Conservation (phyloP, 2,329 filamentous ascomycete genomes). For the Calonectria pseudoreteaudii region DNA sequence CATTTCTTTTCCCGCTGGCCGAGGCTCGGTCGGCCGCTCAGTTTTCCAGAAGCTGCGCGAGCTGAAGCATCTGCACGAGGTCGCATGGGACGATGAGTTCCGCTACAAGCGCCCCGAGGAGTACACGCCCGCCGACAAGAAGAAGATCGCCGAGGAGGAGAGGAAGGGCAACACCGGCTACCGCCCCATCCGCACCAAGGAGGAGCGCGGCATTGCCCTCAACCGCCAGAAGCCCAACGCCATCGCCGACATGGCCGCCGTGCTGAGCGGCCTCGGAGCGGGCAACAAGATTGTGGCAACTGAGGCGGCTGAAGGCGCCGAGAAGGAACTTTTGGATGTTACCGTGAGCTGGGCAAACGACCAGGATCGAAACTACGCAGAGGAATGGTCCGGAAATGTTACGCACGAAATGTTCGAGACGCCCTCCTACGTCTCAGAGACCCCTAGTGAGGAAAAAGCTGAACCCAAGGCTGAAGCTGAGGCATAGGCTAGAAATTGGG, state of each 20-base stretch:
- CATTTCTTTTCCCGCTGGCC: conserved; percentile 67
- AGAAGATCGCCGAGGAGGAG: conserved; percentile 46
- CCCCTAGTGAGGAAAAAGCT: conserved; percentile 17
- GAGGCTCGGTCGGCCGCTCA: conserved; percentile 66
- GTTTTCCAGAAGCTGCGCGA: conserved; percentile 75
- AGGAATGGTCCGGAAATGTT: conserved; percentile 65
- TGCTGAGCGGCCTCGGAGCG: conserved; percentile 63
- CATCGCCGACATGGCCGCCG: conserved; percentile 72
- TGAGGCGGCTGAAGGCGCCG: conserved; percentile 31
- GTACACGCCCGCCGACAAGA: conserved; percentile 48
- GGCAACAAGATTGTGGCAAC: conserved; percentile 61
- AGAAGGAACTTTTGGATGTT: conserved; percentile 51
- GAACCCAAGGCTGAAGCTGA: background rate
- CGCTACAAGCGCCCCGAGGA: conserved; percentile 53
- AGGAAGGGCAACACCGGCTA: conserved; percentile 46
- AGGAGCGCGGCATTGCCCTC: conserved; percentile 63
- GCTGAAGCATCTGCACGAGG: conserved; percentile 71
- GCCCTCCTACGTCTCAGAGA: conserved; percentile 38
- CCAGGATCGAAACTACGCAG: conserved; percentile 59
- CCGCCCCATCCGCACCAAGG: conserved; percentile 49
- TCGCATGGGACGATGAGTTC: conserved; percentile 67
- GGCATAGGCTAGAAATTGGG: background rate
- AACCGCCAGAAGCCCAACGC: conserved; percentile 72
- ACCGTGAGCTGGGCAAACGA: conserved; percentile 66
- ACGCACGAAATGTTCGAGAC: conserved; percentile 57